Evolutionary conservation across 257 asterid species (phyloP).

Genomic region (Coffea canephora): DNA sequence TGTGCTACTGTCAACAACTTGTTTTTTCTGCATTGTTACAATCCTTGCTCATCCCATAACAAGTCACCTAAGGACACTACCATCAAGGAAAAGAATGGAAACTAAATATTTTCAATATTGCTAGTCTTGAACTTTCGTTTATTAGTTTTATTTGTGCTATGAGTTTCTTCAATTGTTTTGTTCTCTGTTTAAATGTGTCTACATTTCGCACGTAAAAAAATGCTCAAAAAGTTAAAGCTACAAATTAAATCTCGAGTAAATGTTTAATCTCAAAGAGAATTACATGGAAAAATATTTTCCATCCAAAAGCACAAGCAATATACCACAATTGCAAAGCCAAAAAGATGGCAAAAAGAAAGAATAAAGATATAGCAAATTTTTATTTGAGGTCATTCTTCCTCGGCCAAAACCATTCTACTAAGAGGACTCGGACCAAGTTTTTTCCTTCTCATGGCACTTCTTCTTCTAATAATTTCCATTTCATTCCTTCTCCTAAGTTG

Average conservation of each 20-base stretch:
- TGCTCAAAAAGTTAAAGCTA: neutral
- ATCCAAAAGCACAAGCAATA: neutral
- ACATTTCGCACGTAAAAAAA: neutral
- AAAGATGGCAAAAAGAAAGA: neutral
- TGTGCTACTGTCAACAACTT: neutral
- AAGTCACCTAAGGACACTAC: neutral
- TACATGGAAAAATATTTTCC: neutral
- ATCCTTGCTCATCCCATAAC: neutral
- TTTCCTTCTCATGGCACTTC: constrained; percentile 58
- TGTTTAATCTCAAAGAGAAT: neutral
- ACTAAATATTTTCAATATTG: neutral
- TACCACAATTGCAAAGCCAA: constrained; percentile 8
- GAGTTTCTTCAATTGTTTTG: neutral
- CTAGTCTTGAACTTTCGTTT: neutral
- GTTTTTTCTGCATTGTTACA: neutral
- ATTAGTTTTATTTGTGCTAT: neutral
- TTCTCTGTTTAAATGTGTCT: neutral
- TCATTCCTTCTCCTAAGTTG: constrained; percentile 74
- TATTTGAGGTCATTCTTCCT: constrained; percentile 28
- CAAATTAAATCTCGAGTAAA: too few species aligned
- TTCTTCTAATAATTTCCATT: constrained; percentile 76
- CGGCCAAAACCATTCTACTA: constrained; percentile 71
- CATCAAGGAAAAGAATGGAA: neutral
- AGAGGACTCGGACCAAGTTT: constrained; percentile 85
- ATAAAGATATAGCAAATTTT: neutral